Percentiles rank a stretch among this genome's conserved stretches.
Evolutionary conservation across 225 moss, liverwort and hornwort species (phyloP).

Genomic region (Marchantia polymorpha): DNA sequence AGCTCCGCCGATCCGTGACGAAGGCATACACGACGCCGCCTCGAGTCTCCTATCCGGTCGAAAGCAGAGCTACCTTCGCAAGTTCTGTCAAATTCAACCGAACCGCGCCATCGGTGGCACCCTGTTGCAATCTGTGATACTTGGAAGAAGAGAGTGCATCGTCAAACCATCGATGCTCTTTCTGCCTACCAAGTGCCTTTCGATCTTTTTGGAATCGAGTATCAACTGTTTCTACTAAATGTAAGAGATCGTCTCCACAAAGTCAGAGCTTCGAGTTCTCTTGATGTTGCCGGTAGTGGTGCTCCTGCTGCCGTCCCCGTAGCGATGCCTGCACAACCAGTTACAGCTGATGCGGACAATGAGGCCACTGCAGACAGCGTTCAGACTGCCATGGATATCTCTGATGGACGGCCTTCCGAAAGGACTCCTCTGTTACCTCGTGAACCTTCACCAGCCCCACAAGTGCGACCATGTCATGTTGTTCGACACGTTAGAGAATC

Average conservation of each 20-base stretch:
- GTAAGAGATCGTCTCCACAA: conserved; percentile 88
- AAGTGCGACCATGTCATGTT: too few species aligned
- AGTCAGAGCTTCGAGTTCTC: conserved; percentile 27
- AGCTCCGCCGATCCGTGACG: conserved; percentile 19
- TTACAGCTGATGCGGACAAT: too few species aligned
- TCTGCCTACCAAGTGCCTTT: conserved; percentile 94
- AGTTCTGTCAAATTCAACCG: conserved; percentile 16
- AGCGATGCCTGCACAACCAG: too few species aligned
- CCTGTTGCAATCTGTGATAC: too few species aligned
- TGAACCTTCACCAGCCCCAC: conserved; percentile 36
- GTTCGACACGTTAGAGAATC: too few species aligned
- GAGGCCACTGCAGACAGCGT: too few species aligned
- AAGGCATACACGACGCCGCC: conserved; percentile 21
- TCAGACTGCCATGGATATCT: too few species aligned
- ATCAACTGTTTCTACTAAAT: conserved; percentile 82
- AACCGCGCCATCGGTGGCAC: conserved; percentile 19
- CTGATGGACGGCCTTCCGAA: conserved; percentile 40
- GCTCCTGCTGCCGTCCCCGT: too few species aligned
- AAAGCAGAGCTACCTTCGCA: conserved; percentile 18
- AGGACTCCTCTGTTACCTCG: conserved; percentile 20
- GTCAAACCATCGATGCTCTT: conserved; percentile 67
- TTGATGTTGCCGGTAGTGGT: conserved; percentile 20
- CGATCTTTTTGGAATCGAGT: conserved; percentile 91
- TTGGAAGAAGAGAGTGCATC: too few species aligned
- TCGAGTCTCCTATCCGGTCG: conserved; percentile 10